Conservation (phyloP, 768 basidiomycete species). For the Rossbeevera mucosa region DNA sequence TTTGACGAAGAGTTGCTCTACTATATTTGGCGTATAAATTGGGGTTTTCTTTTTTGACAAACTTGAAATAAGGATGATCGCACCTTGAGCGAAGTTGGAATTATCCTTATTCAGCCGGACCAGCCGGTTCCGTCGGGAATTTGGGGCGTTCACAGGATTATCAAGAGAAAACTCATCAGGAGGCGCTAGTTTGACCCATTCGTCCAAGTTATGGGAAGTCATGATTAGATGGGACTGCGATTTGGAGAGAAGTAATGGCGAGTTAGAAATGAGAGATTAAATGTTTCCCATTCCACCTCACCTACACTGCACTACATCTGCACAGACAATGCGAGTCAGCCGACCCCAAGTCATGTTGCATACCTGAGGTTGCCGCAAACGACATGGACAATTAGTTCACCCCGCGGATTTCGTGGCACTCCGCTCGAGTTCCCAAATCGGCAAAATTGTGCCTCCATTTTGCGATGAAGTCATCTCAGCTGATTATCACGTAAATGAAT, state of each 20-base stretch:
- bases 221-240: constrained; percentile 14
- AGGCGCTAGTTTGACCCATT: constrained; percentile 25
- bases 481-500: constrained; percentile 4
- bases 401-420: constrained; percentile 8
- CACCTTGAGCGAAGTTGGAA: constrained; percentile 39
- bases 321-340: constrained; percentile 8
- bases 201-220: constrained; percentile 20
- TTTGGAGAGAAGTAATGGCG: neutral
- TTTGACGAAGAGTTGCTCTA: constrained; percentile 46
- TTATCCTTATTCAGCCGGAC: constrained; percentile 35
- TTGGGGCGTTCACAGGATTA: constrained; percentile 37
- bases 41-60: neutral
- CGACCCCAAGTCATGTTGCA: constrained; percentile 1
- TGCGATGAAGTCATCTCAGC: neutral
- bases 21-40: constrained; percentile 27
- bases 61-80: neutral
- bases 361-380: constrained; percentile 10
- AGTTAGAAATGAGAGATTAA: constrained; percentile 15
- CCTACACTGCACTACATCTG: constrained; percentile 19
- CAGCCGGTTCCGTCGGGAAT: constrained; percentile 41
- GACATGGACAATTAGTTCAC: constrained; percentile 22
- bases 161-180: constrained; percentile 36
- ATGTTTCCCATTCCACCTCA: constrained; percentile 20
- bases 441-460: constrained; percentile 11
- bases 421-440: neutral